Percentiles rank a stretch among this genome's conserved stretches.
Conservation (phyloP, 306 rosid species). For the Cicer chorassanicum region DNA sequence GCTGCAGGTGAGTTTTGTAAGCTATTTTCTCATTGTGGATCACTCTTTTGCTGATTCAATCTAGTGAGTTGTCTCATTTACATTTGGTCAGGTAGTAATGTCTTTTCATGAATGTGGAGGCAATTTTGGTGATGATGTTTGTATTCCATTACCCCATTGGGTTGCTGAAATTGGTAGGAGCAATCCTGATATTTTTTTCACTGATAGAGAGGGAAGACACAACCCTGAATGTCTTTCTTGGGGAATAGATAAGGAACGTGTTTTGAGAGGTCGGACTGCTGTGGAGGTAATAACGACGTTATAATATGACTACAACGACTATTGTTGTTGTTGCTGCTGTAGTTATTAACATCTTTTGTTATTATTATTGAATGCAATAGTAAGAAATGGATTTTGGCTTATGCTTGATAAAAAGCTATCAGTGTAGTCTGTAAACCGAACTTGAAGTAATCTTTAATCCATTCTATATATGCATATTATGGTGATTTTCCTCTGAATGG, state of each 20-base stretch:
- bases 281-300: slow-evolving; percentile 73
- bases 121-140: slow-evolving; percentile 94
- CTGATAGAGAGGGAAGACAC: slow-evolving; percentile 94
- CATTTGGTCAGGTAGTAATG: slow-evolving; percentile 71
- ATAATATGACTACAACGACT: not conserved
- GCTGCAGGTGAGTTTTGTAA: slow-evolving; percentile 70
- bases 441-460: slow-evolving; percentile 28
- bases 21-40: slow-evolving; percentile 18
- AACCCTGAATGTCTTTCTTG: slow-evolving; percentile 98
- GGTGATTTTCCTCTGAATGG: slow-evolving; percentile 2
- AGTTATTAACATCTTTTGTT: not conserved
- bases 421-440: slow-evolving; percentile 5
- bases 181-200: slow-evolving; percentile 94
- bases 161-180: slow-evolving; percentile 96
- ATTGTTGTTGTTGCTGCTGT: not conserved
- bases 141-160: slow-evolving; percentile 97
- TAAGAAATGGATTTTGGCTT: slow-evolving; percentile 26
- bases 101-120: slow-evolving; percentile 99
- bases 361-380: slow-evolving; percentile 15
- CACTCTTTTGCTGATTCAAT: slow-evolving; percentile 42
- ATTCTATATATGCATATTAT: not conserved
- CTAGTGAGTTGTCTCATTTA: slow-evolving; percentile 41
- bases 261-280: slow-evolving; percentile 95
- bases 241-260: slow-evolving; percentile 97
- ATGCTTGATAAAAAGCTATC: slow-evolving; percentile 26